These are phyloP conservation scores for Sedum album DNA, from an alignment of 164 flowering plant genomes.

Conservation along the genomic window DNA sequence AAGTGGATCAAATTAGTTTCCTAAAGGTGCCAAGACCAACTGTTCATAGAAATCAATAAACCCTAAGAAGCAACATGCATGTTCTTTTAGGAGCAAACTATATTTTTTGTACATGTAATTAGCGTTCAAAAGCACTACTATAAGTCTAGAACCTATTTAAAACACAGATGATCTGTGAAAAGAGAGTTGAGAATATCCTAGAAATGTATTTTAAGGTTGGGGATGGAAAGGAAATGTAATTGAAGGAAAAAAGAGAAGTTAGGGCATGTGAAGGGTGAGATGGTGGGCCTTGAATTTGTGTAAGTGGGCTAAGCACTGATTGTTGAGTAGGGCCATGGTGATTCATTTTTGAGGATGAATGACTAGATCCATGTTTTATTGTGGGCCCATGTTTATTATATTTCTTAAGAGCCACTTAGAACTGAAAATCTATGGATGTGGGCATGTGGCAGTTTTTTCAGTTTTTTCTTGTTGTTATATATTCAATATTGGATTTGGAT, in stretches of 20 bases:
- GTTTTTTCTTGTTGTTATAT: neutral
- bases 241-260: slow-evolving; percentile 3
- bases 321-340: neutral
- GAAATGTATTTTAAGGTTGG: neutral
- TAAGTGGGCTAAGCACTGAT: neutral
- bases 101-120: neutral
- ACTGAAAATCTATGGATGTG: neutral
- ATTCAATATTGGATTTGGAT: too few species aligned
- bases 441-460: neutral
- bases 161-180: neutral
- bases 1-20: neutral
- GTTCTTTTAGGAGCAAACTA: neutral
- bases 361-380: neutral
- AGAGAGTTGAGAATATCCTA: neutral
- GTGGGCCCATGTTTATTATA: neutral
- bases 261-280: neutral
- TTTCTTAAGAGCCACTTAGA: neutral
- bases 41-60: neutral
- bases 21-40: neutral
- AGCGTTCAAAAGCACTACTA: neutral
- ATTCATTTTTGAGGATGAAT: neutral
- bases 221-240: neutral
- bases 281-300: neutral
- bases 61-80: neutral
- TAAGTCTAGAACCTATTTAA: neutral